phyloP scores from a whole-genome alignment of 345 rosid species.

The Dipteronia sinensis region DNA sequence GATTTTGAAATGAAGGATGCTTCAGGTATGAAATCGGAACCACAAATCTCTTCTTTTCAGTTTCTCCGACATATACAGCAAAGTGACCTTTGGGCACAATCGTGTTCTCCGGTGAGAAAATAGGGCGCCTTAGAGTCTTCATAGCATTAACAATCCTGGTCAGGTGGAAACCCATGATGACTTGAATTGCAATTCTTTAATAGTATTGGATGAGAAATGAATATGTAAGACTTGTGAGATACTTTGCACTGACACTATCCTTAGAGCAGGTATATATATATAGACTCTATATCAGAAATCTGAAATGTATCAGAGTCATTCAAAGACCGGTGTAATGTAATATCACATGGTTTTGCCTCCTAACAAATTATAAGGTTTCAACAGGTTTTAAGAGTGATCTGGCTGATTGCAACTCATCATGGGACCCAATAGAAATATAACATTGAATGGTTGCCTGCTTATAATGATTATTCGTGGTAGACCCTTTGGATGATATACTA shows the following conservation, averaged over 20 bases:
- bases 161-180: neutral
- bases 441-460: neutral
- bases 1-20: slow-evolving; percentile 41
- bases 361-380: neutral
- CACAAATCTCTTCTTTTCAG: slow-evolving; percentile 39
- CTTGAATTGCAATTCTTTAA: neutral
- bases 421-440: neutral
- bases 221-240: neutral
- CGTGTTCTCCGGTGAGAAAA: neutral
- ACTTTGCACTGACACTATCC: neutral
- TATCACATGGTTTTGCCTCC: slow-evolving; percentile 12
- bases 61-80: slow-evolving; percentile 44
- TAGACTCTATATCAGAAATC: neutral
- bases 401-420: neutral
- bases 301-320: neutral
- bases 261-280: neutral
- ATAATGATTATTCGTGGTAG: neutral
- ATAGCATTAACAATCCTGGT: neutral
- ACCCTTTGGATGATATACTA: neutral
- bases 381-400: neutral
- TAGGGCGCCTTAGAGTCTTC: neutral
- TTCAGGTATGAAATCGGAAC: slow-evolving; percentile 42
- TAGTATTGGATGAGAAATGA: neutral
- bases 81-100: slow-evolving; percentile 46
- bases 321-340: neutral